A percentile compares a stretch with the other conserved stretches of the same genome.
phyloP scores from a whole-genome alignment of 495 filamentous ascomycete genomes.

The Daldinia childiae region DNA sequence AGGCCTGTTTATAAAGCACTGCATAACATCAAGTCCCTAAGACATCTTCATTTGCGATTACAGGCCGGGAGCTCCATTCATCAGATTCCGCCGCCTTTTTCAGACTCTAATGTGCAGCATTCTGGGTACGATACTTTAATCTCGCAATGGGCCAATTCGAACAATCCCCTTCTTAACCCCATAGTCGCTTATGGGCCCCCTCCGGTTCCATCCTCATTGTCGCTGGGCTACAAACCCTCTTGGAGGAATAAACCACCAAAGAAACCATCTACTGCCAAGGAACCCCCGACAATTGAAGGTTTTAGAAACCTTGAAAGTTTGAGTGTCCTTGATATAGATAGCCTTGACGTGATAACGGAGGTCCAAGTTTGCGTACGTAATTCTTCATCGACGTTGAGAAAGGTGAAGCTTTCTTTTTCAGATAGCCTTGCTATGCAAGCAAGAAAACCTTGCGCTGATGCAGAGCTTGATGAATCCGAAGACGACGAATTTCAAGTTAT shows the following conservation, averaged over 20 bases:
- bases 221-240: slow-evolving; percentile 6
- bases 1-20: slow-evolving; percentile 65
- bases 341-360: slow-evolving; percentile 63
- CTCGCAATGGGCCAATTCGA: slow-evolving; percentile 35
- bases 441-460: slow-evolving; percentile 59
- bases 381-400: slow-evolving; percentile 60
- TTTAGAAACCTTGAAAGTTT: slow-evolving; percentile 65
- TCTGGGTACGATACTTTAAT: slow-evolving; percentile 12
- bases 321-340: slow-evolving; percentile 65
- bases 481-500: slow-evolving; percentile 56
- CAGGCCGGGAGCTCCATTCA: slow-evolving; percentile 61
- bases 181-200: slow-evolving; percentile 10
- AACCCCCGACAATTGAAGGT: slow-evolving; percentile 62
- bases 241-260: slow-evolving; percentile 40
- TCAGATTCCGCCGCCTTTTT: slow-evolving; percentile 54
- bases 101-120: slow-evolving; percentile 29
- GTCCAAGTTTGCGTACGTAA: slow-evolving; percentile 62
- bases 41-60: slow-evolving; percentile 67
- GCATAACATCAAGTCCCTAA: slow-evolving; percentile 60
- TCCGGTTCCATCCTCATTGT: slow-evolving; percentile 11
- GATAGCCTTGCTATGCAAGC: slow-evolving; percentile 59
- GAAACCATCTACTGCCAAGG: slow-evolving; percentile 29
- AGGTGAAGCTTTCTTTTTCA: slow-evolving; percentile 67
- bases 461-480: slow-evolving; percentile 63
- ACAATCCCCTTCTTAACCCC: background rate